phyloP scores from a whole-genome alignment of 176 grass and related monocot genomes.

The Cocos nucifera region DNA sequence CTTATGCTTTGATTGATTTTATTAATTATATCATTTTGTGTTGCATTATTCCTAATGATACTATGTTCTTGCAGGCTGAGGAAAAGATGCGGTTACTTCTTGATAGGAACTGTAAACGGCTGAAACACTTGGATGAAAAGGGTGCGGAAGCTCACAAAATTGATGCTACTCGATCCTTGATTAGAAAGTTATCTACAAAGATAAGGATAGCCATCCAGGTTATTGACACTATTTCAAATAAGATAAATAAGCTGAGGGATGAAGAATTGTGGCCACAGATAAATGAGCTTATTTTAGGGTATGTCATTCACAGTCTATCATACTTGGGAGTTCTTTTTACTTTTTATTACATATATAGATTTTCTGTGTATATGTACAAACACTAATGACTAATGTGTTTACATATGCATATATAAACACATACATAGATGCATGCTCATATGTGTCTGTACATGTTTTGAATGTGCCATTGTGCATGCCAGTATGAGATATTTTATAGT shows the following conservation, averaged over 20 bases:
- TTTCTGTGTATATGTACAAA: neutral
- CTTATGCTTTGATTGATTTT: too few relatives aligned
- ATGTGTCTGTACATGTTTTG: too few relatives aligned
- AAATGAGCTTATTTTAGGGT: slow-evolving; percentile 64
- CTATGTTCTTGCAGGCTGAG: slow-evolving; percentile 42
- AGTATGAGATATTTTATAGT: too few relatives aligned
- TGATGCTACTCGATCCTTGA: slow-evolving; percentile 46
- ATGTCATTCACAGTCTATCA: slow-evolving; percentile 15
- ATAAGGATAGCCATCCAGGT: slow-evolving; percentile 68
- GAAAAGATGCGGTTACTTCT: slow-evolving; percentile 82
- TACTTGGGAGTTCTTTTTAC: neutral
- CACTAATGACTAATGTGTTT: too few relatives aligned
- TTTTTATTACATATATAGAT: neutral
- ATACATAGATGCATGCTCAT: too few relatives aligned
- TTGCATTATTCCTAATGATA: neutral
- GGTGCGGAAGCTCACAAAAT: slow-evolving; percentile 65
- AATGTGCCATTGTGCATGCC: too few relatives aligned
- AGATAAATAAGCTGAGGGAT: slow-evolving; percentile 72
- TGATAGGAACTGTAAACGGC: slow-evolving; percentile 47
- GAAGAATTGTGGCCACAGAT: slow-evolving; percentile 77
- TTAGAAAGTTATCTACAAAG: slow-evolving; percentile 65
- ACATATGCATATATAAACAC: too few relatives aligned
- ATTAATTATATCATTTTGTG: too few relatives aligned
- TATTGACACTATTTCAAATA: slow-evolving; percentile 62
- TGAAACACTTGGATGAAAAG: slow-evolving; percentile 54